These are phyloP conservation scores for Colletotrichum australisinense DNA, from an alignment of 2,329 filamentous ascomycete genomes.

Conservation along the genomic window DNA sequence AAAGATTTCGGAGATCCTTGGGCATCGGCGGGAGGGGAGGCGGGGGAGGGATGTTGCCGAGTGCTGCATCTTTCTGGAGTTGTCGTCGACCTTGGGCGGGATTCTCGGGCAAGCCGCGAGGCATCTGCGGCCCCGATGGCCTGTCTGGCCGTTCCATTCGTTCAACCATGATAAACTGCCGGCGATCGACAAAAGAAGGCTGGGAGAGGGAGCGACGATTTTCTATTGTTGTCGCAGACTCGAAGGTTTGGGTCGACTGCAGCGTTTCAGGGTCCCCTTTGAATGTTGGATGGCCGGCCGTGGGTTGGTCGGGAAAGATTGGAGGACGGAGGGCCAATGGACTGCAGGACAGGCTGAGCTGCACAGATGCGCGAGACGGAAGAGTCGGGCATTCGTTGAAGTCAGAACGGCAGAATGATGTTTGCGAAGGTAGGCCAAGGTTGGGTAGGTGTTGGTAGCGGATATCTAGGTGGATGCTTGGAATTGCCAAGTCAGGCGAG, in stretches of 20 bases:
- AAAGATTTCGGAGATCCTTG: constrained; percentile 55
- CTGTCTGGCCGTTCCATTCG: constrained; percentile 38
- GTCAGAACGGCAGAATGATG: constrained; percentile 18
- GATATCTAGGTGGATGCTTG: too few species aligned
- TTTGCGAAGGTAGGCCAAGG: not conserved
- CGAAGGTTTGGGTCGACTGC: constrained; percentile 23
- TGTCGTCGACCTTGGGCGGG: constrained; percentile 51
- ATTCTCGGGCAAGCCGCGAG: constrained; percentile 54
- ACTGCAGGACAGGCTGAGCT: constrained; percentile 29
- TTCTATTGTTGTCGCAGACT: constrained; percentile 15
- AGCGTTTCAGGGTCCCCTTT: constrained; percentile 36
- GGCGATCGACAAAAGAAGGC: constrained; percentile 3
- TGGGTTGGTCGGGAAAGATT: constrained; percentile 30
- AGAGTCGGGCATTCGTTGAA: constrained; percentile 29
- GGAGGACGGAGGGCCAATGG: too few species aligned
- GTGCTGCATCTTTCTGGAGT: constrained; percentile 49
- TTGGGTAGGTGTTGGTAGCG: not conserved
- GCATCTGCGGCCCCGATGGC: constrained; percentile 42
- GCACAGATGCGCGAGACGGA: constrained; percentile 30
- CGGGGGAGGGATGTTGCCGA: constrained; percentile 53
- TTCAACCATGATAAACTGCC: constrained; percentile 33
- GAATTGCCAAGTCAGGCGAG: too few species aligned
- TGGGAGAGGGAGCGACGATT: not conserved
- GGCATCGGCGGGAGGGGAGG: constrained; percentile 60
- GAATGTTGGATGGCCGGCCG: constrained; percentile 11